Conservation (phyloP, 768 basidiomycete species). For the Leccinellum albellum region DNA sequence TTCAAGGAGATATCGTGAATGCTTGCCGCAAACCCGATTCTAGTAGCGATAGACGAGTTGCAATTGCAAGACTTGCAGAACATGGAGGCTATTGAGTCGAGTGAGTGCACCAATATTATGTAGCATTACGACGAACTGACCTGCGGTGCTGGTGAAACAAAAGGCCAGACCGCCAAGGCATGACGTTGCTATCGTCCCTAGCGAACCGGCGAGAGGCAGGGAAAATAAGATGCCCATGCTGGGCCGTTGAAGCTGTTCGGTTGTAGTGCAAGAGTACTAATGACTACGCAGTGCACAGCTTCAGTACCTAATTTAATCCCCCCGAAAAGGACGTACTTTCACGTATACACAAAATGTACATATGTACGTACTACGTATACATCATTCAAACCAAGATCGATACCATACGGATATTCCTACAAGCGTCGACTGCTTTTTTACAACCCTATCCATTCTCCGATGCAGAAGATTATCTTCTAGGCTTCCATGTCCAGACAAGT, state of each 20-base stretch:
- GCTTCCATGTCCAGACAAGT: not conserved
- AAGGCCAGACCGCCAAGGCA: slow-evolving; percentile 81
- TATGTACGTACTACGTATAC: not conserved
- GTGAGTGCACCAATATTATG: slow-evolving; percentile 1
- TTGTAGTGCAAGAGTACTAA: not conserved
- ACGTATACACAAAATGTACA: not conserved
- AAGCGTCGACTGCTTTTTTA: no score
- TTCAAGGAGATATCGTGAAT: not conserved
- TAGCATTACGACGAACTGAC: slow-evolving; percentile 35
- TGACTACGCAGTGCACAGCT: no score
- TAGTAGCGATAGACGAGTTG: slow-evolving; percentile 96
- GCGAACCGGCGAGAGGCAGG: slow-evolving; percentile 62
- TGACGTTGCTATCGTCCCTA: slow-evolving; percentile 75
- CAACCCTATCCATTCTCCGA: not conserved
- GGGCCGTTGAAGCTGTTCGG: not conserved
- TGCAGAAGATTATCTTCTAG: not conserved
- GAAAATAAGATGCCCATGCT: slow-evolving; percentile 73
- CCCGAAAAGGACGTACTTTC: slow-evolving; percentile 6
- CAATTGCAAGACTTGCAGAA: slow-evolving; percentile 99
- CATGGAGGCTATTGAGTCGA: slow-evolving; percentile 65
- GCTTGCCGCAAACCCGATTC: slow-evolving; percentile 89
- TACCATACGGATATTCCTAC: not conserved
- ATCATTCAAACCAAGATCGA: no score
- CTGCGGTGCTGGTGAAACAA: slow-evolving; percentile 83
- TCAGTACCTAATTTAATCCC: not conserved